phyloP scores from a whole-genome alignment of 2,329 filamentous ascomycete genomes.

The Fusarium anthophilum region DNA sequence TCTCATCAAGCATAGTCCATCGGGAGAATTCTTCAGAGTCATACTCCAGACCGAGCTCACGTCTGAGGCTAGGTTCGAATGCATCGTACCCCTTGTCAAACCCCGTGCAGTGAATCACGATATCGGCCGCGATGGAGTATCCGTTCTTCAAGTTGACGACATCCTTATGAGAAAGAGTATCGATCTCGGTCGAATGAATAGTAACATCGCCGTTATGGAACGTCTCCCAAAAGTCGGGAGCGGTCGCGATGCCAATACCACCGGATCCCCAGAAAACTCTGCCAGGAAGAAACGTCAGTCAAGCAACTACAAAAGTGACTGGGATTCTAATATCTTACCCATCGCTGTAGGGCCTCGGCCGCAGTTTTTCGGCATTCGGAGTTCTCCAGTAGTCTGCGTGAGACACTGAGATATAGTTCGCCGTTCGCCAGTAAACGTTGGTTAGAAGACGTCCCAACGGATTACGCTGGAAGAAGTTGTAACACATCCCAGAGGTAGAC shows the following conservation, averaged over 20 bases:
- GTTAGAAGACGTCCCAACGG: neutral
- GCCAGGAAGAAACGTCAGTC: neutral
- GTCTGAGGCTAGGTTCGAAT: neutral
- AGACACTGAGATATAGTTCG: neutral
- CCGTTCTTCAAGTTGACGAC: neutral
- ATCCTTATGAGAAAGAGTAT: neutral
- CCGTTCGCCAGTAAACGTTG: neutral
- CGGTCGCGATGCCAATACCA: neutral
- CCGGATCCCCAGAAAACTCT: neutral
- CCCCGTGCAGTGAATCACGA: neutral
- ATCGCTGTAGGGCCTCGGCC: neutral
- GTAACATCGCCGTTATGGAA: neutral
- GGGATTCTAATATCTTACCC: neutral
- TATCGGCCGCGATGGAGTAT: neutral
- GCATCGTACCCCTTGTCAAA: neutral
- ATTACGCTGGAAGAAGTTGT: neutral
- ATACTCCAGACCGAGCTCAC: neutral
- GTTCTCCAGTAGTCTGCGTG: neutral
- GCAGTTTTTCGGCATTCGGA: neutral
- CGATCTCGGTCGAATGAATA: neutral
- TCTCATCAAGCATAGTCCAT: neutral
- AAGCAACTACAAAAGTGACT: neutral
- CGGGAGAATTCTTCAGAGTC: neutral
- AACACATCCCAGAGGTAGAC: neutral
- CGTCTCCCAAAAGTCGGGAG: neutral